These are phyloP conservation scores for Teunomyces tritomae DNA, from an alignment of 805 yeast species.

Conservation along the genomic window DNA sequence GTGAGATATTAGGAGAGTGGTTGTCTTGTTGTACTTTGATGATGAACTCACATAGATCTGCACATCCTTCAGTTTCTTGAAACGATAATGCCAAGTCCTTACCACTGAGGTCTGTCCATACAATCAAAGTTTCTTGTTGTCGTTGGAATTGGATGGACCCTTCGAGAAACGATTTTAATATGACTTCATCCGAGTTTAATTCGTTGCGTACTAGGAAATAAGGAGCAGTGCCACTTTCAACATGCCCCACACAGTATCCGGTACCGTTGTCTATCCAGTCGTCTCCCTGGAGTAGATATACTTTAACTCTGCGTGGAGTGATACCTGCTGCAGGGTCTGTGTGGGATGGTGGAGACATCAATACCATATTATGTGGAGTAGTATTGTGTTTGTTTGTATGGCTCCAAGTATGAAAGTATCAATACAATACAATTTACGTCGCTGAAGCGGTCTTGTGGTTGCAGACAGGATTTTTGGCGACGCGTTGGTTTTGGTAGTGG, in stretches of 20 bases:
- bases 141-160: constrained; percentile 83
- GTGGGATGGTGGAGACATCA: background rate
- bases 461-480: background rate
- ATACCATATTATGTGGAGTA: background rate
- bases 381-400: background rate
- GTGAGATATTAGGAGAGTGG: constrained; percentile 61
- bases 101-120: constrained; percentile 81
- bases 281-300: constrained; percentile 77
- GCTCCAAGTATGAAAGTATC: background rate
- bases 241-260: constrained; percentile 80
- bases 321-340: constrained; percentile 7
- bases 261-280: constrained; percentile 93
- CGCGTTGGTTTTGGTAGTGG: constrained; percentile 3
- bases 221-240: constrained; percentile 46
- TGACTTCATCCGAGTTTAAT: constrained; percentile 51
- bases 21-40: constrained; percentile 59
- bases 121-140: constrained; percentile 91
- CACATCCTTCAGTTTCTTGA: constrained; percentile 90
- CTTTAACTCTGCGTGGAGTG: constrained; percentile 78
- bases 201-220: constrained; percentile 74
- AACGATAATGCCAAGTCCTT: constrained; percentile 85
- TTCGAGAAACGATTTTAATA: constrained; percentile 65
- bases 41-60: constrained; percentile 76
- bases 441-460: background rate
- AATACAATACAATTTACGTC: background rate